Base-by-base conservation (phyloP, 768 basidiomycete species). In the Boletus insuetus region DNA sequence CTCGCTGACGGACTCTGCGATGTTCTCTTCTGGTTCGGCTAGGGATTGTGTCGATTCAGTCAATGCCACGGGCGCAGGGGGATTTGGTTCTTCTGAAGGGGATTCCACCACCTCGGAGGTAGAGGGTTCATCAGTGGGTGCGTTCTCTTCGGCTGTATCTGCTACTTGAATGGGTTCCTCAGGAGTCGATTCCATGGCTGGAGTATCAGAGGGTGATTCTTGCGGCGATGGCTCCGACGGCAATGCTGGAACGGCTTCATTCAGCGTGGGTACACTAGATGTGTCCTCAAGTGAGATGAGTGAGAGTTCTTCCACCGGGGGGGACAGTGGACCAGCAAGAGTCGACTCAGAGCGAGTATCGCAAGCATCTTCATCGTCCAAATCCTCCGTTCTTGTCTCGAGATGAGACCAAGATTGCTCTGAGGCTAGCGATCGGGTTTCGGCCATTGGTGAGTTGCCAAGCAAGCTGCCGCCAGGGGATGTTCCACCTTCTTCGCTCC, bases 251-350 rank as follows among this genome's bases (percentile, higher is more conserved):
- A 22, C 16, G 2, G 20, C 46, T 6, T 51, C 55, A 8, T 31
- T 14, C 14, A 42, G 20, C 12, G 34, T 5, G 35, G 49, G 12
- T 11, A 26, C 46, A 13, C 13, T 19, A 19, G 64, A 19, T 5
- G 56, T 46, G 16, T 65, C 67, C 38, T 62, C 62, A 13, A 71
- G 58, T 17, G 67, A 63, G 26, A 69, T 61, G 31, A 72, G 61
- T 1, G 64, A 53, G 16, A 69, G 50, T 41, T 59, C 59, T 41
- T 68, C 69, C 17, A 69, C 61, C 11, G 69, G 64, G 3, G 69
- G 71, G 52, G 69, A 72, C 24, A 63, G 37, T 14, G 69, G 45
- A 40, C 32, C 55, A 35, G 58, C 46, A 14, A 58, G 4, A 19
- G 55, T 58, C 26, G 55, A 24, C 4, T 72, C 70, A 14, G 67